Evolutionary conservation across 2,329 filamentous ascomycete genomes (phyloP).

Genomic region (Cryphonectria parasitica): DNA sequence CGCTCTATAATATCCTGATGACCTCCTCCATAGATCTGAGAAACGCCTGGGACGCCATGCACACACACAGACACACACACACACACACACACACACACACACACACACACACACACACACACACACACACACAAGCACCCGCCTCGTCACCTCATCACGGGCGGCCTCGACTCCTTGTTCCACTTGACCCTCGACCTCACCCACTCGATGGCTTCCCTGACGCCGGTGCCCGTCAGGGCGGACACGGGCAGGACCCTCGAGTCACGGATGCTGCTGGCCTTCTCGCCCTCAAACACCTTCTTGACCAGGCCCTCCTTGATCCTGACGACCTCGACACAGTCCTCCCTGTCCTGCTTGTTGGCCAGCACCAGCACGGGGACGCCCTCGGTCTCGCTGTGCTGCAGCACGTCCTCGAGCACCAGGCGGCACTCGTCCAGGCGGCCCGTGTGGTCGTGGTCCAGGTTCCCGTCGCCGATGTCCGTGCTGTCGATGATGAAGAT

Average conservation of each 20-base stretch:
- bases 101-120: not conserved
- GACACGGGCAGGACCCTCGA: slow-evolving; percentile 89
- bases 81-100: not conserved
- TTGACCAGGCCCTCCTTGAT: slow-evolving; percentile 97
- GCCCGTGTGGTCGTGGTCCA: slow-evolving; percentile 56
- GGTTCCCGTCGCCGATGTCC: slow-evolving; percentile 83
- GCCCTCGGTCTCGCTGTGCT: slow-evolving; percentile 84
- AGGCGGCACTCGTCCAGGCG: slow-evolving; percentile 85
- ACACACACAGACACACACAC: not conserved
- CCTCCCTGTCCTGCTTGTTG: slow-evolving; percentile 97
- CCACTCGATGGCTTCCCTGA: slow-evolving; percentile 97
- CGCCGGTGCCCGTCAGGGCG: slow-evolving; percentile 85
- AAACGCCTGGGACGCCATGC: slow-evolving; percentile 18
- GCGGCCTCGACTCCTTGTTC: slow-evolving; percentile 92
- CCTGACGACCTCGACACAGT: slow-evolving; percentile 94
- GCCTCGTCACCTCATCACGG: slow-evolving; percentile 77
- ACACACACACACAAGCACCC: slow-evolving; percentile 1
- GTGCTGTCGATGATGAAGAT: slow-evolving; percentile 97
- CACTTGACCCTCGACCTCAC: slow-evolving; percentile 88
- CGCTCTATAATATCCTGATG: not conserved
- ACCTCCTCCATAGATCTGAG: not conserved
- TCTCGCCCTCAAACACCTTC: slow-evolving; percentile 93
- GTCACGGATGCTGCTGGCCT: slow-evolving; percentile 83
- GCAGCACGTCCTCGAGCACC: slow-evolving; percentile 87
- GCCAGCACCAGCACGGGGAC: slow-evolving; percentile 91